Base-by-base conservation (phyloP, 2,329 filamentous ascomycete species). In the Epichloe brachyelytri region DNA sequence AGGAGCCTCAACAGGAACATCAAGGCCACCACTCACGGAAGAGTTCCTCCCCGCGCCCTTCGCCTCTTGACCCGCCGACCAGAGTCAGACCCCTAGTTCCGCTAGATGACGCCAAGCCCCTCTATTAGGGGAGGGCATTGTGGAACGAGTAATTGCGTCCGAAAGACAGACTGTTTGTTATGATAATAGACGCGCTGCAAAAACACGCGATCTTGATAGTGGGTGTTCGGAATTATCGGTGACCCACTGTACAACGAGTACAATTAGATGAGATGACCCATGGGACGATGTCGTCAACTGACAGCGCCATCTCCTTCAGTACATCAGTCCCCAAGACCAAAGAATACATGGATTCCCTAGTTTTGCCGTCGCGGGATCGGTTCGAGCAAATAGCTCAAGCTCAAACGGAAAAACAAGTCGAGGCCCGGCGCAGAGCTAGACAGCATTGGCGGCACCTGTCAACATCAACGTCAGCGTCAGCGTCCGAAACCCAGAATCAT, bases 341-440 rank as follows among this genome's bases (percentile, higher is more conserved):
- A 55, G 63, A 69, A 53, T 79, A 79, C 59, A 67, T 79, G 63
- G 73, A 76, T 51, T 73, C 73, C 10, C 63, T 78, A 11, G 64
- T 72, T 19, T 67, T 71, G 43, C 75, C 76, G 2, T 72, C 74
- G 1, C 56, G 55, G 30, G 64, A 71, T 33, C 68, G 74, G 51
- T 73, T 79, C 36, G 63, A 70, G 54, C 68, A 68, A 53, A 77
- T 82, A 46, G 65, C 69, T 36, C 63, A 64, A 19, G 63, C 76
- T 7, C 78, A 82, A 57, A 64, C 73, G 46, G 56, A 68, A 46
- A 71, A 68, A 39, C 73, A 76, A 58, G 62, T 67, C 19, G 68
- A 72, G 51, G 65, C 69, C 38, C 71, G 66, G 43, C 71, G 68
- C 46, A 69, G 67, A 51, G 61, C 68, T 36, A 66, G 64, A 49